Evolutionary conservation across 306 rosid species (phyloP).

Genomic region (Astragalus membranaceus): DNA sequence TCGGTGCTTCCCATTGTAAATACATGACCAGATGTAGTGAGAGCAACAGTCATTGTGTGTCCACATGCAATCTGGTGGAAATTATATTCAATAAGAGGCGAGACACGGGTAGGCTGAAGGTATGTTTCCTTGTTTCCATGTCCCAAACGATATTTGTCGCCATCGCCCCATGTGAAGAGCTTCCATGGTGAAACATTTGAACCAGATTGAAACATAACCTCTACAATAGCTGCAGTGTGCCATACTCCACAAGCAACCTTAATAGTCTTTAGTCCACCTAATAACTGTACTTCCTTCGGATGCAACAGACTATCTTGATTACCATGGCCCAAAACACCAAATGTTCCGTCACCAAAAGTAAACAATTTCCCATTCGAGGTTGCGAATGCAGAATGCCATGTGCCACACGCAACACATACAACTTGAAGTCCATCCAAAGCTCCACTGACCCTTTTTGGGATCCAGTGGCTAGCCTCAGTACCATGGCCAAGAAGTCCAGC

Average conservation of each 20-base stretch:
- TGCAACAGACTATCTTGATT: slow-evolving; percentile 51
- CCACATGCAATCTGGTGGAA: slow-evolving; percentile 85
- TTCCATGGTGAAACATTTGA: slow-evolving; percentile 42
- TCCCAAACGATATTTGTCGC: slow-evolving; percentile 76
- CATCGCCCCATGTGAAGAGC: slow-evolving; percentile 96
- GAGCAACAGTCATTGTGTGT: slow-evolving; percentile 69
- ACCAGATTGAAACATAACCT: slow-evolving; percentile 58
- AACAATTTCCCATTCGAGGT: slow-evolving; percentile 72
- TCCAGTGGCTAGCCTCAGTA: slow-evolving; percentile 67
- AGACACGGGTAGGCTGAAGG: slow-evolving; percentile 72
- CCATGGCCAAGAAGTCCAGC: slow-evolving; percentile 90
- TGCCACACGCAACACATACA: slow-evolving; percentile 79
- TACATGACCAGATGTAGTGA: slow-evolving; percentile 87
- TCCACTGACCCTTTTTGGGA: slow-evolving; percentile 60
- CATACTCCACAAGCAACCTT: slow-evolving; percentile 93
- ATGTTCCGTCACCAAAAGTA: slow-evolving; percentile 51
- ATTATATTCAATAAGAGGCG: slow-evolving; percentile 75
- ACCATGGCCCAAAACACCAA: slow-evolving; percentile 89
- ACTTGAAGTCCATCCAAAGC: slow-evolving; percentile 85
- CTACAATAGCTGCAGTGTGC: slow-evolving; percentile 94
- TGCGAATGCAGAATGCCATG: slow-evolving; percentile 94
- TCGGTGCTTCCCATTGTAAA: slow-evolving; percentile 78
- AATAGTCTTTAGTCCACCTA: slow-evolving; percentile 63
- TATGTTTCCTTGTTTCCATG: slow-evolving; percentile 74
- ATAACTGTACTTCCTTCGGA: slow-evolving; percentile 74